Conservation (phyloP, 2,329 filamentous ascomycete genomes). For the Trichoderma afroharzianum region DNA sequence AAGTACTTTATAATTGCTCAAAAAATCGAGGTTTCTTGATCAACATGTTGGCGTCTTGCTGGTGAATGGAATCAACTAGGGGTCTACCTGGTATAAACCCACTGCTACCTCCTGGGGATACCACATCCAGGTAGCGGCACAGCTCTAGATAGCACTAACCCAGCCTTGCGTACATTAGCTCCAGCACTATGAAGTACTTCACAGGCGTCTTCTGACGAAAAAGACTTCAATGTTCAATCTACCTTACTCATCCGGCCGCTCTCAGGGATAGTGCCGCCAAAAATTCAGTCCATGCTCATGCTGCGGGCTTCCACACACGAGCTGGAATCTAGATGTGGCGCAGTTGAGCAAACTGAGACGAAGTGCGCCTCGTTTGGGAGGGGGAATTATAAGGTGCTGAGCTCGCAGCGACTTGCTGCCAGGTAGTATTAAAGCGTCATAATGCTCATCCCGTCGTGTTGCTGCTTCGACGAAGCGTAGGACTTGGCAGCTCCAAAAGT, state of each 20-base stretch:
- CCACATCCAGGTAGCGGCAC: neutral
- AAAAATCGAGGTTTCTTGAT: neutral
- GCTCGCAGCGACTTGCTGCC: neutral
- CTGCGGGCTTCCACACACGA: neutral
- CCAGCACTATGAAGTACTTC: neutral
- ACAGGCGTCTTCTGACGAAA: neutral
- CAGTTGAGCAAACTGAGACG: slow-evolving; percentile 6
- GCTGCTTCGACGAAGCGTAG: neutral
- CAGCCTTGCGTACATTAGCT: neutral
- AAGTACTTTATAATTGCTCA: neutral
- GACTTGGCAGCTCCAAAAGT: neutral
- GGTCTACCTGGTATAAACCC: neutral
- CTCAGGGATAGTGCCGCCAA: neutral
- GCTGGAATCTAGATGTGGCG: slow-evolving; percentile 14
- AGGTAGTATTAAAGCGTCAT: neutral
- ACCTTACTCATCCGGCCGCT: slow-evolving; percentile 6
- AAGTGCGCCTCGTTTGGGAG: slow-evolving; percentile 13
- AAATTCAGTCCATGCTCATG: neutral
- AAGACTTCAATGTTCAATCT: neutral
- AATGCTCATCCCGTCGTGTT: neutral
- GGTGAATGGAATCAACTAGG: neutral
- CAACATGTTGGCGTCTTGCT: neutral
- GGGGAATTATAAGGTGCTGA: neutral
- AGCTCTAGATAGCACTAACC: neutral
- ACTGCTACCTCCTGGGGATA: neutral